phyloP scores from a whole-genome alignment of 2,329 filamentous ascomycete species.

The Aureobasidium sp. region DNA sequence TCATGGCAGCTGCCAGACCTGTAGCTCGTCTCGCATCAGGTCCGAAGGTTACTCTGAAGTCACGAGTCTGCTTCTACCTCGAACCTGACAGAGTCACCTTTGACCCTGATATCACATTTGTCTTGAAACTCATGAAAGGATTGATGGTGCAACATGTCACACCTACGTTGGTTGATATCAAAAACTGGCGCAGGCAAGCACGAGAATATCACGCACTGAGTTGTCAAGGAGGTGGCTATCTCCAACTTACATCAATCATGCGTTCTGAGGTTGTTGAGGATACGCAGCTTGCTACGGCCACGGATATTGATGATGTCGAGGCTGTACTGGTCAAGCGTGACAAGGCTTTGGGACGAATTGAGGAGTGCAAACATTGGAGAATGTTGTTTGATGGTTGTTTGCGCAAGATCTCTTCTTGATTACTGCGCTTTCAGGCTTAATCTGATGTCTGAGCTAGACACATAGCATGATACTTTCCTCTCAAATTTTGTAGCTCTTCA shows the following conservation, averaged over 20 bases:
- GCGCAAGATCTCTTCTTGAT: not conserved
- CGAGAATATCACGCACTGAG: not conserved
- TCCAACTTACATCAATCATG: not conserved
- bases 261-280: not conserved
- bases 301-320: not conserved
- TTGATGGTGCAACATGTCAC: not conserved
- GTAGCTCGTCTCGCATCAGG: not conserved
- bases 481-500: conserved; percentile 32
- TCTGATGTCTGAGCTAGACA: conserved; percentile 38
- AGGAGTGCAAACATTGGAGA: not conserved
- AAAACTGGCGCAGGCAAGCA: not conserved
- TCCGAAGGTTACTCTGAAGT: not conserved
- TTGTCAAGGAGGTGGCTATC: not conserved
- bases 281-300: too few relatives aligned
- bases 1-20: not conserved
- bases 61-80: not conserved
- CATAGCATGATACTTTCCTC: conserved; percentile 40
- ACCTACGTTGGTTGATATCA: not conserved
- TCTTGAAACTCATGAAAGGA: too few relatives aligned
- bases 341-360: not conserved
- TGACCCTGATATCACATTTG: not conserved
- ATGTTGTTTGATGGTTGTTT: not conserved
- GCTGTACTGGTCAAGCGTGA: not conserved
- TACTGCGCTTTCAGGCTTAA: conserved; percentile 15
- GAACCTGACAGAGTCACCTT: not conserved